Percentiles rank a stretch among this genome's conserved stretches.
Conservation (phyloP, 2,329 filamentous ascomycete genomes). For the Scedosporium minutisporum region DNA sequence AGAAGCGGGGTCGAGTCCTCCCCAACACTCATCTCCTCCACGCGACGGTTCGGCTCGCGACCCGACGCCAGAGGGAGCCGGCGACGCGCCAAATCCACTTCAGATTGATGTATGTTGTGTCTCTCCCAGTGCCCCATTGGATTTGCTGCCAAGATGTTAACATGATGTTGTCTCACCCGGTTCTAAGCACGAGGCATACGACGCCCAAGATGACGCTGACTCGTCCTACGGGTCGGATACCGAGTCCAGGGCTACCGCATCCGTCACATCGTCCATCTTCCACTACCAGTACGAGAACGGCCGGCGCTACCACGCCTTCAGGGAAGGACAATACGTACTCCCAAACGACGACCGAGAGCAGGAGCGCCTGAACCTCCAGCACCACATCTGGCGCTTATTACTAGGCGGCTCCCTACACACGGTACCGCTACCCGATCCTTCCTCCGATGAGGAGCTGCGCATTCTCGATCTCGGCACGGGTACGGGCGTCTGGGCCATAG, state of each 20-base stretch:
- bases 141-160: neutral
- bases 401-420: slow-evolving; percentile 33
- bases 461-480: slow-evolving; percentile 52
- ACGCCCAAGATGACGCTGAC: neutral
- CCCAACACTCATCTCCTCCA: neutral
- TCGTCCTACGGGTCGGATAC: neutral
- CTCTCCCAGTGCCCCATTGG: neutral
- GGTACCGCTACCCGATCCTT: slow-evolving; percentile 27
- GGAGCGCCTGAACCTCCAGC: slow-evolving; percentile 44
- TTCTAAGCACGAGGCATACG: neutral
- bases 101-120: neutral
- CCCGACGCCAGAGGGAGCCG: neutral
- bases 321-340: slow-evolving; percentile 30
- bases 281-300: slow-evolving; percentile 37
- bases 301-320: slow-evolving; percentile 36
- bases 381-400: slow-evolving; percentile 40
- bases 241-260: slow-evolving; percentile 11
- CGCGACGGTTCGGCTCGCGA: too few species aligned
- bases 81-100: neutral
- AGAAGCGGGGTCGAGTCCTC: neutral
- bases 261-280: slow-evolving; percentile 32
- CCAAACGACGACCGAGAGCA: slow-evolving; percentile 46
- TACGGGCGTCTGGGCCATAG: slow-evolving; percentile 44
- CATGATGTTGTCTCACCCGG: neutral
- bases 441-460: slow-evolving; percentile 16